Evolutionary conservation across 2,329 filamentous ascomycete genomes (phyloP), one percentile per base, ranked within the genome.

Genomic region (Venturia oleaginea): DNA sequence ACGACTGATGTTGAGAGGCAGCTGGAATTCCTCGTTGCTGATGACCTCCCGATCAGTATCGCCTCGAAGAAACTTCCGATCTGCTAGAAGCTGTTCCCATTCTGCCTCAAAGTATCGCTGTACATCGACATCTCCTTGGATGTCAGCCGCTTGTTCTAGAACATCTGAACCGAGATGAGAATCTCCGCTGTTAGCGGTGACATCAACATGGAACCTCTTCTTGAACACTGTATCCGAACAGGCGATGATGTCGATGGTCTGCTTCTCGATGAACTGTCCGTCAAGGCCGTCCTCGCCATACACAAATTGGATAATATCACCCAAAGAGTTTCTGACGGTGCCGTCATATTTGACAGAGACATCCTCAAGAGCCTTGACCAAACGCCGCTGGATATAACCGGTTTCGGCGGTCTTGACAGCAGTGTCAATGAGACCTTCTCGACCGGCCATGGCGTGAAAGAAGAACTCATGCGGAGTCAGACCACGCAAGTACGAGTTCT

Each of bases 361-460:
- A 76, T 99, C 94, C 82, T 99, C 94, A 3, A 99, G 84, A 13
- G 95, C 95, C 79, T 99, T 99, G 72, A 99, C 94, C 57, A 99
- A 84, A 81, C 95, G 92, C 79, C 94, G 91, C 78, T 99, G 95
- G 69, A 99, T 99, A 76, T 99, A 99, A 78, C 94, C 94, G 65
- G 95, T 99, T 77, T 99, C 95, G 24, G 94, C 94, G 68, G 94
- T 99, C 84, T 99, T 99, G 78, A 99, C 95, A 69, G 94, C 94
- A 62, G 94, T 99, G 83, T 99, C 94, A 71, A 99, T 99, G 64
- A 99, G 83, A 96, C 94, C 94, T 79, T 99, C 94, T 81, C 94
- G 87, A 91, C 94, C 94, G 82, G 94, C 94, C 94, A 99, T 99
- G 73, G 94, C 94, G 84, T 99, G 94, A 84, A 99, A 99, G 81